Base-by-base conservation (phyloP, 345 rosid species). In the rapeseed (Brassica napus) region DNA sequence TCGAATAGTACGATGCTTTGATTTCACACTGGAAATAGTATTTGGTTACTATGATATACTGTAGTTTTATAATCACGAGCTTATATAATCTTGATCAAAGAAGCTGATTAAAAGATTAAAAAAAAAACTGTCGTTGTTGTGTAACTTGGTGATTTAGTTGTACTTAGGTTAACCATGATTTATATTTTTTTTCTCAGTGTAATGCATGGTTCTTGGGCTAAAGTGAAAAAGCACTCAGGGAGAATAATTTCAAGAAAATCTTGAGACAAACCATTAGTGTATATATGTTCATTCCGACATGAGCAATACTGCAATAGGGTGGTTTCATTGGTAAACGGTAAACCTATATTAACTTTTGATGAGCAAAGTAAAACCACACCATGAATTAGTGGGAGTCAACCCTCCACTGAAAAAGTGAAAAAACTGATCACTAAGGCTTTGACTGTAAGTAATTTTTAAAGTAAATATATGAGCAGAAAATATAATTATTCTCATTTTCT, bases 291-390 rank as follows among this genome's bases (percentile, higher is more conserved):
- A 11, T 2, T 26, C 73, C 11, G 28, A 49, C 64, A 9, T 8
- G 34, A 26, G 21, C 54, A n/a, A 26, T 26, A 26, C 30, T 26
- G 30, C 30, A 26, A 63, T 2, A 69, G 0, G 54, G 52, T 52
- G 23, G 4, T 15, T 68, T 71, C 66, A 15, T 37, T 24, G 47
- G 37, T 6, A 30, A 31, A 16, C 67, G 47, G 37, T 6, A 30
- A 31, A 16, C 67, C 6, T 77, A 39, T 71, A 26, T 65, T 78
- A 77, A 65, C 68, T 71, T 77, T 37, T 78, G 34, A 64, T 28
- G 24, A 65, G 54, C 60, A 71, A 71, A 71, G 67, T 71, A 23
- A 66, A 71, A 69, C 55, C 75, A 77, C 30, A 14, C 4, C 49
- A 49, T 21, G 26, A 69, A 54, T 10, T 71, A 54, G 23, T 24